Conservation (phyloP, 2,329 filamentous ascomycete species). For the Exophiala calicioides region DNA sequence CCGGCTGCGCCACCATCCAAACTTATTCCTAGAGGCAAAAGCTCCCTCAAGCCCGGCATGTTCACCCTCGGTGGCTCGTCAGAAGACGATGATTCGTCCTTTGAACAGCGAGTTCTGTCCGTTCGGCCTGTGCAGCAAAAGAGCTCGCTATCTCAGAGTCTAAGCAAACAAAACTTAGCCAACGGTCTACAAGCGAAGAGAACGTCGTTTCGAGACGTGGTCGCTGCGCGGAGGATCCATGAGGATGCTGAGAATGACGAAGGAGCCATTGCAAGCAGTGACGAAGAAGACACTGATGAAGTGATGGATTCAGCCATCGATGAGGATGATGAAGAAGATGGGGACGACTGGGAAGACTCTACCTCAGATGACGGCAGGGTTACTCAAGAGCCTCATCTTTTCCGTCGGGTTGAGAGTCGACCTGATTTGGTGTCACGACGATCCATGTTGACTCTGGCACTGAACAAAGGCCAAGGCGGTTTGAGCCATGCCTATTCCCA, state of each 20-base stretch:
- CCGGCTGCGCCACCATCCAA: constrained; percentile 12
- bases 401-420: constrained; percentile 88
- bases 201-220: constrained; percentile 77
- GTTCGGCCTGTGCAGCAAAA: constrained; percentile 44
- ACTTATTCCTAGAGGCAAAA: constrained; percentile 14
- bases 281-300: constrained; percentile 61
- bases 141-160: constrained; percentile 40
- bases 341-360: constrained; percentile 62
- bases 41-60: constrained; percentile 59
- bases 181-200: constrained; percentile 64
- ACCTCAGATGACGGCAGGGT: constrained; percentile 80
- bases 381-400: constrained; percentile 75
- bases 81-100: constrained; percentile 78
- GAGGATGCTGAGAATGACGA: constrained; percentile 57
- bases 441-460: constrained; percentile 85
- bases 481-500: constrained; percentile 38
- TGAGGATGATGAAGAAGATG: constrained; percentile 63
- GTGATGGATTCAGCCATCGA: constrained; percentile 82
- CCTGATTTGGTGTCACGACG: constrained; percentile 80
- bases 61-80: constrained; percentile 78
- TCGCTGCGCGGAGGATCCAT: constrained; percentile 66
- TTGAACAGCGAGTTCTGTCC: constrained; percentile 60
- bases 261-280: constrained; percentile 61
- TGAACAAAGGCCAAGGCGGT: constrained; percentile 53
- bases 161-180: constrained; percentile 46